Evolutionary conservation across 2,329 filamentous ascomycete genomes (phyloP), one percentile per base, ranked within the genome.

Genomic region (Aspergillus sp.): DNA sequence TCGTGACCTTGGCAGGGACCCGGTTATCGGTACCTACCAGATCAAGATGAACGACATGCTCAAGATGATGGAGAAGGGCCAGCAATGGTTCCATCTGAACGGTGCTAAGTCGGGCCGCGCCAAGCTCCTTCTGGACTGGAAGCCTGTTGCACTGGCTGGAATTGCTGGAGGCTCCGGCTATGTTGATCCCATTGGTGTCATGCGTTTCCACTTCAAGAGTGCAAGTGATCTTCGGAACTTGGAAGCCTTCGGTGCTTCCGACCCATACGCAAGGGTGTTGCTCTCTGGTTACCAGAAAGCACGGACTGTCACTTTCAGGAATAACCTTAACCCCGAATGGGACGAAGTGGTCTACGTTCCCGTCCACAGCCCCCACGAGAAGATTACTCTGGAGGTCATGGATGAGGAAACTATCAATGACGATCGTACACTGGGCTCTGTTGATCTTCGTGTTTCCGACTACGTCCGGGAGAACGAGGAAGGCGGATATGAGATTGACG

Each of bases 301-400:
- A 9, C 88, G 93, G 60, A 98, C 95, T 2, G 95, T 99, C 54
- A 98, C 94, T 0, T 97, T 95, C 82, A 89, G 92, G 74, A 99
- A 97, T 78, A 96, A 97, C 63, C 86, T 99, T 60, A 92, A 96
- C 73, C 95, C 95, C 2, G 90, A 95, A 56, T 99, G 91, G 89
- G 92, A 99, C 70, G 95, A 99, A 77, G 88, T 99, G 23, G 85
- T 97, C 21, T 99, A 99, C 72, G 85, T 99, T 0, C 94, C 96
- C 1, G 85, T 99, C 59, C 94, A 97, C 74, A 92, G 89, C 6
- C 70, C 85, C 13, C 89, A 91, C 32, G 95, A 99, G 74, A 92
- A 90, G 71, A 81, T 99, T 30, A 87, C 88, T 1, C 79, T 99
- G 17, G 95, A 99, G 76, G 92, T 98, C 65, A 97, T 99, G 94